phyloP scores from a whole-genome alignment of 805 yeast genomes.

The Komagataella phaffii region DNA sequence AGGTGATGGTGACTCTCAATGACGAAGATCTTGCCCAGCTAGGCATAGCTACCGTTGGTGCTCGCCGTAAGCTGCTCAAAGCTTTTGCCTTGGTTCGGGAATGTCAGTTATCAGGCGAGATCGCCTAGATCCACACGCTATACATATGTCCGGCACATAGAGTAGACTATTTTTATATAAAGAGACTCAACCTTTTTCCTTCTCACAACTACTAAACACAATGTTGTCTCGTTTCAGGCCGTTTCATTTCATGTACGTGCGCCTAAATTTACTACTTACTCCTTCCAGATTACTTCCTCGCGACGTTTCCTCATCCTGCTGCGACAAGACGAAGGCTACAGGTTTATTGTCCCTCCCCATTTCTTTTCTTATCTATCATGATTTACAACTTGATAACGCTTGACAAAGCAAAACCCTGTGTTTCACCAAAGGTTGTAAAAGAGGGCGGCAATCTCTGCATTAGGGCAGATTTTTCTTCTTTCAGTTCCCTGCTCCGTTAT shows the following conservation, averaged over 20 bases:
- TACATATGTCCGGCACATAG: neutral
- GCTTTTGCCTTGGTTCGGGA: conserved; percentile 77
- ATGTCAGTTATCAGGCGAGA: conserved; percentile 2
- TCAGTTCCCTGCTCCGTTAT: neutral
- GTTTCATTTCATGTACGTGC: neutral
- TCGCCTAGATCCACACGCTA: neutral
- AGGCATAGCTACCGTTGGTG: conserved; percentile 93
- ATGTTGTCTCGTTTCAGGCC: neutral
- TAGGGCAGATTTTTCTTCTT: neutral
- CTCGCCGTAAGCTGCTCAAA: conserved; percentile 83
- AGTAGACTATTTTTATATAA: neutral
- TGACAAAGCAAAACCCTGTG: neutral
- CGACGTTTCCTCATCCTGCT: neutral
- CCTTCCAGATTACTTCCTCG: neutral
- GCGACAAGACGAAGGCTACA: too few species aligned
- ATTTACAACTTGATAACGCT: neutral
- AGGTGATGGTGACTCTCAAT: conserved; percentile 53
- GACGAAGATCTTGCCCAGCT: conserved; percentile 58
- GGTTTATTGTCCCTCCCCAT: neutral
- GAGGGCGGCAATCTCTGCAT: neutral
- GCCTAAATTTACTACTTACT: too few species aligned
- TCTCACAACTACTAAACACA: neutral
- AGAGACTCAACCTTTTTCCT: neutral
- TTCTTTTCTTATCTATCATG: neutral
- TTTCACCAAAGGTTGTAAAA: neutral